These are phyloP conservation scores for Yamadazyma nakazawae DNA, from an alignment of 805 yeast species.

Conservation along the genomic window DNA sequence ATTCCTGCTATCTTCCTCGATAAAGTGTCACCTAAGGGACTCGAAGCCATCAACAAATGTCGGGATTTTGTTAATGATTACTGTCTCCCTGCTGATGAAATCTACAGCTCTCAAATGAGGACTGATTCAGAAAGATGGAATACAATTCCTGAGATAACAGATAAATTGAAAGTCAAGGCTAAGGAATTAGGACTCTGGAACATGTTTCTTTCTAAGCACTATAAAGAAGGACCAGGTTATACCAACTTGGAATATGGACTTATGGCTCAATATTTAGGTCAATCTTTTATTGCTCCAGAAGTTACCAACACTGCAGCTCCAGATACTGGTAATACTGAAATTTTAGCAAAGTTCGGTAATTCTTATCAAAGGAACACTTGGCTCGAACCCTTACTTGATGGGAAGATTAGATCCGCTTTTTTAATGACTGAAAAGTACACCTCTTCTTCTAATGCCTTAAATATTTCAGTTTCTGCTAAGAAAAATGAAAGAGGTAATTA, in stretches of 20 bases:
- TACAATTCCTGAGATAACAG: slow-evolving; percentile 44
- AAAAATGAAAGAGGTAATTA: slow-evolving; percentile 40
- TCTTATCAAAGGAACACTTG: slow-evolving; percentile 40
- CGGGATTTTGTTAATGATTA: slow-evolving; percentile 54
- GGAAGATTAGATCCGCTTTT: slow-evolving; percentile 57
- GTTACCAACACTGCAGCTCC: slow-evolving; percentile 61
- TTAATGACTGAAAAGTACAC: slow-evolving; percentile 63
- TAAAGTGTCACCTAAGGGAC: slow-evolving; percentile 32
- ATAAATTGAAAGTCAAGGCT: slow-evolving; percentile 52
- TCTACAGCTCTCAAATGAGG: slow-evolving; percentile 40
- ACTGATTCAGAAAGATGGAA: slow-evolving; percentile 44
- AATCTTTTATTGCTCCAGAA: slow-evolving; percentile 52
- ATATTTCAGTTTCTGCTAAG: slow-evolving; percentile 46
- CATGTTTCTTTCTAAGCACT: slow-evolving; percentile 49
- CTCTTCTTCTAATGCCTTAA: slow-evolving; percentile 60
- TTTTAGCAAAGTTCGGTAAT: slow-evolving; percentile 41
- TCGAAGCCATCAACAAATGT: slow-evolving; percentile 36
- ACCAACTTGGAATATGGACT: slow-evolving; percentile 62
- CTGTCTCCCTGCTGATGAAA: slow-evolving; percentile 54
- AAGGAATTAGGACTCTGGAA: slow-evolving; percentile 56
- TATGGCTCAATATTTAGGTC: slow-evolving; percentile 62
- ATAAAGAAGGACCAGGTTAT: slow-evolving; percentile 52
- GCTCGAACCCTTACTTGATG: slow-evolving; percentile 52
- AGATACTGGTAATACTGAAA: slow-evolving; percentile 63
- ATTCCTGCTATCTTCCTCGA: slow-evolving; percentile 41